These are phyloP conservation scores for Falciphora oryzae DNA, from an alignment of 2,329 filamentous ascomycete genomes.

Conservation along the genomic window DNA sequence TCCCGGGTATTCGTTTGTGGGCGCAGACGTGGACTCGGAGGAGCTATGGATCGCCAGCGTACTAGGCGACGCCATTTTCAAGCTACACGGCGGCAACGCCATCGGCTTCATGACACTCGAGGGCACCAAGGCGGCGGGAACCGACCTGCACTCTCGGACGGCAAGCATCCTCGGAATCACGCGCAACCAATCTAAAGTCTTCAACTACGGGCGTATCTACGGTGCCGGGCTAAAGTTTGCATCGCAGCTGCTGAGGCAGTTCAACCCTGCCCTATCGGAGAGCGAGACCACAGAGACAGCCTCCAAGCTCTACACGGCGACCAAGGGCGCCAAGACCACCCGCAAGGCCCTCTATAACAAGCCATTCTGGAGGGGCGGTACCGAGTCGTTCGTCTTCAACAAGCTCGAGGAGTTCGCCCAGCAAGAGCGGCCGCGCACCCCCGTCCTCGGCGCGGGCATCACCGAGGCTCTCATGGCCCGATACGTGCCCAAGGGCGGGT, in stretches of 20 bases:
- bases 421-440: slow-evolving; percentile 83
- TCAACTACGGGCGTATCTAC: slow-evolving; percentile 98
- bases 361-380: slow-evolving; percentile 91
- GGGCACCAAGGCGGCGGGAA: slow-evolving; percentile 88
- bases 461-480: slow-evolving; percentile 90
- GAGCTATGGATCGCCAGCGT: slow-evolving; percentile 98
- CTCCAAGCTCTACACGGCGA: slow-evolving; percentile 75
- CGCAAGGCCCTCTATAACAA: slow-evolving; percentile 66
- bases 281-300: slow-evolving; percentile 71
- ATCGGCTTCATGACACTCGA: slow-evolving; percentile 99
- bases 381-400: slow-evolving; percentile 97
- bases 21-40: slow-evolving; percentile 94
- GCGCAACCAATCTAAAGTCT: slow-evolving; percentile 91
- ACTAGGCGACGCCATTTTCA: slow-evolving; percentile 90
- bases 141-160: slow-evolving; percentile 90
- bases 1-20: slow-evolving; percentile 86
- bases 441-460: slow-evolving; percentile 89
- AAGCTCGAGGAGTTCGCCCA: slow-evolving; percentile 97
- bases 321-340: slow-evolving; percentile 82
- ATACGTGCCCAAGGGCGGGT: slow-evolving; percentile 82
- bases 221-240: slow-evolving; percentile 96
- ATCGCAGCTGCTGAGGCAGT: slow-evolving; percentile 81
- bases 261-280: slow-evolving; percentile 81
- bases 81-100: slow-evolving; percentile 91
- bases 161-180: slow-evolving; percentile 90